Evolutionary conservation across 345 rosid species (phyloP).

Genomic region (Salix suchowensis): DNA sequence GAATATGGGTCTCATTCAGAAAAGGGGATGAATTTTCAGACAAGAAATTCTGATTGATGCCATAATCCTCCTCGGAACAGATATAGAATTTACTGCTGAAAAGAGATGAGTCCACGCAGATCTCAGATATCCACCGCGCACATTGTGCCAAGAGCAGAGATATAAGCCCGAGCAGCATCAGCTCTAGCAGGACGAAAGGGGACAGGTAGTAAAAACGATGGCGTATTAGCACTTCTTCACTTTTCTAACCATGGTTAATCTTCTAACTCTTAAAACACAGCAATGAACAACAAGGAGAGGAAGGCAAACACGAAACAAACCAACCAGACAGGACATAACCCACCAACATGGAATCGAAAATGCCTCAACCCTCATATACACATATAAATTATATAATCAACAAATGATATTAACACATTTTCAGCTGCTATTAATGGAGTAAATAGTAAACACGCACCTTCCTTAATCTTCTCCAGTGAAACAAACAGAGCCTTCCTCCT

Average conservation of each 20-base stretch:
- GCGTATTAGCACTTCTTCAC: background rate
- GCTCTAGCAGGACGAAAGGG: slow-evolving; percentile 42
- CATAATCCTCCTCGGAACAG: slow-evolving; percentile 68
- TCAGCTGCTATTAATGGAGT: background rate
- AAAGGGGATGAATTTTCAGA: slow-evolving; percentile 37
- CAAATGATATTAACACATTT: background rate
- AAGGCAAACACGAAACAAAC: no score
- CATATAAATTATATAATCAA: background rate
- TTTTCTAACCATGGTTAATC: no score
- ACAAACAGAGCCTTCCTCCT: slow-evolving; percentile 80
- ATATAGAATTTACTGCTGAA: slow-evolving; percentile 76
- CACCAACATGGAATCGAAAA: background rate
- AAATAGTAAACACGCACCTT: slow-evolving; percentile 39
- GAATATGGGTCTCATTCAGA: slow-evolving; percentile 42
- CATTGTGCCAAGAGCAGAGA: slow-evolving; percentile 87
- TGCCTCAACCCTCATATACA: background rate
- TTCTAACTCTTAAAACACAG: no score
- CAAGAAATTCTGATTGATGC: slow-evolving; percentile 27
- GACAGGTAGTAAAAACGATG: slow-evolving; percentile 11
- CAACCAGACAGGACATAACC: no score
- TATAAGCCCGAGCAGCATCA: slow-evolving; percentile 97
- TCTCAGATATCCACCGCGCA: slow-evolving; percentile 84
- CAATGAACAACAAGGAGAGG: no score
- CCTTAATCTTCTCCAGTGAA: slow-evolving; percentile 88
- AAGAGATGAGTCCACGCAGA: slow-evolving; percentile 80